Evolutionary conservation across 331 rosid genomes (phyloP).

Genomic region (Cydonia oblonga): DNA sequence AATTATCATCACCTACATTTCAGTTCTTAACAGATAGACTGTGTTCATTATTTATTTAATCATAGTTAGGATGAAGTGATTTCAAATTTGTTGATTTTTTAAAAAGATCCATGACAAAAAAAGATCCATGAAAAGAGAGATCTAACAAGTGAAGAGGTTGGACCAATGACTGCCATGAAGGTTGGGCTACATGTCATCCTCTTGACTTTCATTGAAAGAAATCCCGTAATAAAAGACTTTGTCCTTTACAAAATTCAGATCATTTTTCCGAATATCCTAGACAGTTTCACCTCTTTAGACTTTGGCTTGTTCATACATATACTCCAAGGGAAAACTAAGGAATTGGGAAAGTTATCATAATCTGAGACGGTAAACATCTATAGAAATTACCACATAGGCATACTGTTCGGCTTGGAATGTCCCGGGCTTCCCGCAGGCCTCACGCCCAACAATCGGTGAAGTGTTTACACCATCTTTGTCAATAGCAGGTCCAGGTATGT

Average conservation of each 20-base stretch:
- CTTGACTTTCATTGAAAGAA: neutral
- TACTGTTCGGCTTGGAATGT: conserved; percentile 15
- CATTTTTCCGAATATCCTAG: neutral
- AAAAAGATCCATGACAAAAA: neutral
- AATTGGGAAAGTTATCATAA: neutral
- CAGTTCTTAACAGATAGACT: neutral
- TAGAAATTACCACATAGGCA: neutral
- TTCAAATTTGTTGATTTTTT: neutral
- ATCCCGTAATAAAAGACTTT: neutral
- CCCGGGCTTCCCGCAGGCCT: conserved; percentile 10
- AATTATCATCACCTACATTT: neutral
- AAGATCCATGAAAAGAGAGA: neutral
- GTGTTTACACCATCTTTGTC: conserved; percentile 89
- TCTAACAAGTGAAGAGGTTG: neutral
- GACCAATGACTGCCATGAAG: neutral
- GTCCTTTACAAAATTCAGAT: neutral
- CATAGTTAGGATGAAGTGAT: neutral
- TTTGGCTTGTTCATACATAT: neutral
- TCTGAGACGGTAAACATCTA: neutral
- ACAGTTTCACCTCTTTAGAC: neutral
- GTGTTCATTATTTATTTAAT: neutral
- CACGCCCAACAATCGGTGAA: conserved; percentile 91
- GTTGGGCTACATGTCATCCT: neutral
- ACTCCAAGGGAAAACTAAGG: neutral
- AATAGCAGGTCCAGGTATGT: conserved; percentile 65